Percentiles rank a stretch among this genome's conserved stretches.
phyloP scores from a whole-genome alignment of 805 yeast genomes.

The Suhomyces tanzawaensis region DNA sequence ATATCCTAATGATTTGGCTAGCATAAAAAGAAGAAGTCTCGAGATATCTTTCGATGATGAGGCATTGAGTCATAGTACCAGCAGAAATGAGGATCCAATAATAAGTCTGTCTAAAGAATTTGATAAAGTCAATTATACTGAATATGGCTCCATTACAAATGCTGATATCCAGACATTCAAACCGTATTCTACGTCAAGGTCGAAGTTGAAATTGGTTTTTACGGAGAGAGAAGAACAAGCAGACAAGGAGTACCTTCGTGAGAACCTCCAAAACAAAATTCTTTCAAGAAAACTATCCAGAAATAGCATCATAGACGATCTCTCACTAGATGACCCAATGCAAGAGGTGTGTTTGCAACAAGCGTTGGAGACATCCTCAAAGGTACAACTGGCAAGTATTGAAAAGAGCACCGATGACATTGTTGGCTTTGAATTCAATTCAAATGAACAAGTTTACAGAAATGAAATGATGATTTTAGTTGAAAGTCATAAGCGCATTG shows the following conservation, averaged over 20 bases:
- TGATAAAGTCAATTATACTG: constrained; percentile 7
- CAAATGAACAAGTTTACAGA: constrained; percentile 14
- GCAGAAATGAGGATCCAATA: constrained; percentile 10
- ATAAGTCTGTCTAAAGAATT: constrained; percentile 6
- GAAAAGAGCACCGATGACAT: not conserved
- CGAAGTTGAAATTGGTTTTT: constrained; percentile 4
- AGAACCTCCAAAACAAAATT: no score
- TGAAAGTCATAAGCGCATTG: constrained; percentile 20
- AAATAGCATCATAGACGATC: not conserved
- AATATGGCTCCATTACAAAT: constrained; percentile 11
- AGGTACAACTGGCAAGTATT: not conserved
- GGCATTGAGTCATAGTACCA: constrained; percentile 16
- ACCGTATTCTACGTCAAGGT: constrained; percentile 5
- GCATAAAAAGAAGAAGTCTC: no score
- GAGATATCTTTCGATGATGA: constrained; percentile 16
- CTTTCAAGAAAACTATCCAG: not conserved
- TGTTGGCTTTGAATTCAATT: constrained; percentile 1
- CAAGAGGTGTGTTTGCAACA: not conserved
- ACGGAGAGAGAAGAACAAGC: not conserved
- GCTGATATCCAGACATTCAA: constrained; percentile 15
- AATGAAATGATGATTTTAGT: constrained; percentile 23
- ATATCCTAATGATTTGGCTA: no score
- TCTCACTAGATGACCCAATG: not conserved
- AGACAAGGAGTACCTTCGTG: not conserved
- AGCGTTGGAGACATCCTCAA: not conserved